phyloP scores from a whole-genome alignment of 148 eudicot genomes.

The Rhododendron vialii region DNA sequence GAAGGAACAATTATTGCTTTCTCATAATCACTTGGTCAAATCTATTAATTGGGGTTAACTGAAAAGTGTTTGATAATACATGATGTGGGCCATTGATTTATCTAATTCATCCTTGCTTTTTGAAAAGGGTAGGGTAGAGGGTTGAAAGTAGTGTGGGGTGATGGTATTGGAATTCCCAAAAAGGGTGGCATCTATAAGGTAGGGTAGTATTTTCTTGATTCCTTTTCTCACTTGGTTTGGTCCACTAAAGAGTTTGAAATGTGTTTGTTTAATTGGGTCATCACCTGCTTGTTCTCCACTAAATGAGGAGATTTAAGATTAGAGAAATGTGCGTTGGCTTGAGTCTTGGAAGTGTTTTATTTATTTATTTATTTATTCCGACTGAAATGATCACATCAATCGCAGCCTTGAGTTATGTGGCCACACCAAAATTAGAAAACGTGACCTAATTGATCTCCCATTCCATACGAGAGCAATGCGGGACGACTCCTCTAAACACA shows the following conservation, averaged over 20 bases:
- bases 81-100: conserved; percentile 2
- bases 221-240: conserved; percentile 15
- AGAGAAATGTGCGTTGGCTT: background rate
- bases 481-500: too few relatives aligned
- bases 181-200: conserved; percentile 6
- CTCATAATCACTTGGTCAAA: too few relatives aligned
- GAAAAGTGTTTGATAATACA: too few relatives aligned
- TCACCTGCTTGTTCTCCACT: background rate
- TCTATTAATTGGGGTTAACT: fast-evolving
- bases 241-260: background rate
- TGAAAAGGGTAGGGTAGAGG: conserved; percentile 4
- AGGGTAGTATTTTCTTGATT: conserved; percentile 1
- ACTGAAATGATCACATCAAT: background rate
- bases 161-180: conserved; percentile 14
- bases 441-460: too few relatives aligned
- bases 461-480: too few relatives aligned
- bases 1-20: fast-evolving
- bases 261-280: background rate
- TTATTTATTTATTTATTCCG: background rate
- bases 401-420: background rate
- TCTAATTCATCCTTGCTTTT: conserved; percentile 16
- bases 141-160: conserved; percentile 11
- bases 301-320: background rate
- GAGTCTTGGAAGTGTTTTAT: background rate
- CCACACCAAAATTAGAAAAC: background rate